Evolutionary conservation across 208 protist species (phyloP).

Genomic region (Leishmania martiniquensis): DNA sequence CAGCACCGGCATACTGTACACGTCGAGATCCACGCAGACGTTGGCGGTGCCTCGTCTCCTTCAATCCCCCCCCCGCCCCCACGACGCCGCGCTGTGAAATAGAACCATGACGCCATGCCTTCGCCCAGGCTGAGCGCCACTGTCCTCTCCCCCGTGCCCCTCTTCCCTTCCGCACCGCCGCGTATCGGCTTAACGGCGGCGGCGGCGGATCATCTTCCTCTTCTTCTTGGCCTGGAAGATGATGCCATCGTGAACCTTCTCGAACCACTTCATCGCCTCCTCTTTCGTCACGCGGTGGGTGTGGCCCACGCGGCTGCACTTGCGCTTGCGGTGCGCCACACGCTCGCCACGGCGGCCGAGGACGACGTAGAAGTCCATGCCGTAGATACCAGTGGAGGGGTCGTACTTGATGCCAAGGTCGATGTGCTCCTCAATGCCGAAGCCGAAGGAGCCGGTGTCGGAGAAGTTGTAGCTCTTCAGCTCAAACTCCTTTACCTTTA

Average conservation of each 20-base stretch:
- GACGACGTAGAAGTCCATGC: constrained; percentile 99
- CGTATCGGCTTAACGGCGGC: constrained; percentile 94
- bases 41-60: neutral
- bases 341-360: constrained; percentile 97
- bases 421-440: constrained; percentile 99
- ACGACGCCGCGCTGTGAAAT: neutral
- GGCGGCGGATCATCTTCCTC: constrained; percentile 98
- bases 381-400: constrained; percentile 99
- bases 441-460: constrained; percentile 99
- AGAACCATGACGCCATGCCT: neutral
- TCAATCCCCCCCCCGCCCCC: neutral
- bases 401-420: constrained; percentile 99
- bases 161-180: neutral
- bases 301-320: constrained; percentile 87
- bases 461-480: constrained; percentile 97
- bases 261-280: constrained; percentile 99
- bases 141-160: neutral
- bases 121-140: neutral
- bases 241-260: constrained; percentile 98
- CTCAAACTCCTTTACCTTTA: constrained; percentile 99
- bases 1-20: neutral
- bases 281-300: constrained; percentile 96
- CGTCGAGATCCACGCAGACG: neutral
- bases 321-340: constrained; percentile 94
- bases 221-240: constrained; percentile 95